These are phyloP conservation scores for Sporothrix humicola DNA, from an alignment of 2,329 filamentous ascomycete genomes.

Conservation along the genomic window DNA sequence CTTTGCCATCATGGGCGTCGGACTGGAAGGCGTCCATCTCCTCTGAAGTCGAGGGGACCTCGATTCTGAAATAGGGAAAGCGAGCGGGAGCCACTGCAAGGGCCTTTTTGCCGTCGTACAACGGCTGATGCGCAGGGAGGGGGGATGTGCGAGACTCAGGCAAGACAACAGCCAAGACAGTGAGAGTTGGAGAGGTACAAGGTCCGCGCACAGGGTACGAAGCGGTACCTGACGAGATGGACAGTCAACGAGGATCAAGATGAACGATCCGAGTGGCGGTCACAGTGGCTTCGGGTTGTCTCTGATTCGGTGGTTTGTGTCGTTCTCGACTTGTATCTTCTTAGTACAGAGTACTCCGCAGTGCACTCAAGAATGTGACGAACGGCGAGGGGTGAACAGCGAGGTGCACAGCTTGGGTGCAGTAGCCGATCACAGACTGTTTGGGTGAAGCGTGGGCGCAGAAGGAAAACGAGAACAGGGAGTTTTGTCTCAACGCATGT, in stretches of 20 bases:
- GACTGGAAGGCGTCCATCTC: neutral
- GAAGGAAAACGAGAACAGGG: neutral
- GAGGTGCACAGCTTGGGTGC: neutral
- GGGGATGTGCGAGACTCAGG: neutral
- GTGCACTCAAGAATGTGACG: neutral
- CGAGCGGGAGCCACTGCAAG: neutral
- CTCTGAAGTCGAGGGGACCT: conserved; percentile 4
- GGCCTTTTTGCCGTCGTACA: neutral
- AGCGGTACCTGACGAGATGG: neutral
- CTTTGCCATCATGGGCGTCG: neutral
- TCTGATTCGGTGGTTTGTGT: neutral
- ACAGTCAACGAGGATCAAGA: neutral
- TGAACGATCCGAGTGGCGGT: neutral
- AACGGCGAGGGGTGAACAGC: neutral
- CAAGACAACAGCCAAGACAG: neutral
- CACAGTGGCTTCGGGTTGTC: neutral
- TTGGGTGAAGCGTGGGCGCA: neutral
- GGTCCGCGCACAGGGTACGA: conserved; percentile 2
- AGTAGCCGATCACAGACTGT: conserved; percentile 10
- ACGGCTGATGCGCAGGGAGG: neutral
- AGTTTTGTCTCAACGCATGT: conserved; percentile 1
- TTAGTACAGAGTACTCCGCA: neutral
- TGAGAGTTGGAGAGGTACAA: neutral
- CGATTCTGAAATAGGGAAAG: conserved; percentile 15
- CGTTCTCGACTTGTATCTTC: no score